phyloP scores from a whole-genome alignment of 495 filamentous ascomycete species.

The Emericellopsis terricola region DNA sequence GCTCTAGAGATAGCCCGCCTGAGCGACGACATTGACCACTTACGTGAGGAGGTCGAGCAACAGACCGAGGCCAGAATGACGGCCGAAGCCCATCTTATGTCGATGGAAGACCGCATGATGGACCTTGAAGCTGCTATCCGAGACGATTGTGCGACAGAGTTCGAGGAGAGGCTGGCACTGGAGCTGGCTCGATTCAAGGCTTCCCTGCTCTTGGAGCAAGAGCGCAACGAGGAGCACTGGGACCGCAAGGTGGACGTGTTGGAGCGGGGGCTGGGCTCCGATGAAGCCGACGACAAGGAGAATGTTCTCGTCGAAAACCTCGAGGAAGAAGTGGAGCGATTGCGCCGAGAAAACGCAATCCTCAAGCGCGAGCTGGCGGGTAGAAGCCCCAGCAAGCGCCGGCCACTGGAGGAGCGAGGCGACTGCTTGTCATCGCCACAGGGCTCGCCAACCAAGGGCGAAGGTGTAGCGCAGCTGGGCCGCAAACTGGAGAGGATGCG shows the following conservation, averaged over 20 bases:
- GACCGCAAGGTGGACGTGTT: conserved; percentile 84
- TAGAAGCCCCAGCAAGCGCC: conserved; percentile 22
- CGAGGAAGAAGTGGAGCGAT: conserved; percentile 41
- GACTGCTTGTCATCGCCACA: conserved; percentile 7
- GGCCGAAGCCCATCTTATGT: conserved; percentile 37
- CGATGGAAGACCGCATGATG: conserved; percentile 46
- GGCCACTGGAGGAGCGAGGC: conserved; percentile 24
- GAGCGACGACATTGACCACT: conserved; percentile 56
- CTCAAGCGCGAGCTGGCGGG: conserved; percentile 27
- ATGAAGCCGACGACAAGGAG: conserved; percentile 21
- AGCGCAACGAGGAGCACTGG: conserved; percentile 63
- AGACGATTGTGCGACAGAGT: conserved; percentile 78
- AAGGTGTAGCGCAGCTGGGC: conserved; percentile 6
- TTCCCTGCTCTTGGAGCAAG: conserved; percentile 53
- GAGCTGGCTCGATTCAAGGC: conserved; percentile 64
- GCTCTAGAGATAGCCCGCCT: conserved; percentile 57
- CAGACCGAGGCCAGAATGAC: conserved; percentile 36
- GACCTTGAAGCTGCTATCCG: conserved; percentile 70
- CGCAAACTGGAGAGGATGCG: conserved; percentile 11
- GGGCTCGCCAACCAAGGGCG: conserved; percentile 2
- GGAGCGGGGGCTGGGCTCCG: conserved; percentile 41
- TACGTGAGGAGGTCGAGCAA: conserved; percentile 37
- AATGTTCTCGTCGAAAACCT: conserved; percentile 35
- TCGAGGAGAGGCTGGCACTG: conserved; percentile 55
- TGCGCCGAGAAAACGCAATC: conserved; percentile 31